Evolutionary conservation across 140 eudicot genomes (phyloP), one percentile per base, ranked within the genome.

Genomic region (Artemisia princeps): DNA sequence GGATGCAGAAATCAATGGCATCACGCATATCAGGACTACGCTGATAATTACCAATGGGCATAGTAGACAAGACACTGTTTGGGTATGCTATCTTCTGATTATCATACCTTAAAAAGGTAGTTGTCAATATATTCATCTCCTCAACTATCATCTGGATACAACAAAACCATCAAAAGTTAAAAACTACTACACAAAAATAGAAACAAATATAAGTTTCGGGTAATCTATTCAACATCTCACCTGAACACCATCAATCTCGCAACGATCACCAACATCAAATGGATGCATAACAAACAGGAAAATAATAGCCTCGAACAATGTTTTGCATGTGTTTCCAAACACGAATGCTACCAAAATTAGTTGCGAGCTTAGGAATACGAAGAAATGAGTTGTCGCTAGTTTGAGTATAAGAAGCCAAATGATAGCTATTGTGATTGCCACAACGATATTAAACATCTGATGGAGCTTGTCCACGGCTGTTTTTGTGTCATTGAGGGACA

Each of bases 211-310:
- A 10, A 3, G 33, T 19, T 55, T 44, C 4, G 1, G 68, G 37
- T 3, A 4, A 40, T 51, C 33, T 44, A 13, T 19, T 63, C 37
- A 37, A 62, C 17, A 42, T 26, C 51, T 26, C n/a, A 87, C 97
- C 87, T 91, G 97, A 74, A 87, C 81, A 6, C 84, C 80, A 9
- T 91, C 95, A n/a, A 91, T 58, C 69, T 83, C 95, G 40, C 91
- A 82, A 19, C 92, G 96, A 49, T 91, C 97, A 5, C 97, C 97
- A 10, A 91, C 97, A 57, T 91, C 96, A 72, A 77, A 91, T 0
- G 97, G 97, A 70, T 91, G 97, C 90, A 68, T 69, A 10, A 74
- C 53, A 52, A 68, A 82, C 64, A 55, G 67, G 82, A 82, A 79
- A 56, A 79, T 68, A 50, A 72, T 68, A 48, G 81, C 77, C 50